Evolutionary conservation across 805 yeast genomes (phyloP).

Genomic region (Starmerella davenportii): DNA sequence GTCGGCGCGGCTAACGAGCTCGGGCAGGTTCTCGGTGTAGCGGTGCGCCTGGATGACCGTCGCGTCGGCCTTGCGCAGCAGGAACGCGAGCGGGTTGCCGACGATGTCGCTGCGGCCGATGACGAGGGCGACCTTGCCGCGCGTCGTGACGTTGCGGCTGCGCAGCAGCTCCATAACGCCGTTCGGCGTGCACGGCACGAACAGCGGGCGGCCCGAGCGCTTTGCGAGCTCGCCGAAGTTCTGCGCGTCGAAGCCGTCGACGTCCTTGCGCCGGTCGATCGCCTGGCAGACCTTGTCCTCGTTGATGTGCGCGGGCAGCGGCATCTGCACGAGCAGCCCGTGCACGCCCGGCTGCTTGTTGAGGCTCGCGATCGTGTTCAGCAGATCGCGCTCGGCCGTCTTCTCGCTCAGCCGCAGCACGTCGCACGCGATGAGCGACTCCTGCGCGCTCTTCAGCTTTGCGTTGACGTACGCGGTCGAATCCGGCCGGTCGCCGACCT

Average conservation of each 20-base stretch:
- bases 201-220: constrained; percentile 64
- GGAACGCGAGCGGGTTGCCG: constrained; percentile 78
- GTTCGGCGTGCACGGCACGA: constrained; percentile 89
- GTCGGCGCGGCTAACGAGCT: constrained; percentile 52
- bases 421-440: constrained; percentile 57
- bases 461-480: constrained; percentile 82
- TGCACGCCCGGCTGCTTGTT: constrained; percentile 63
- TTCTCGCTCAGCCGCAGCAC: constrained; percentile 46
- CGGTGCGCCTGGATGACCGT: constrained; percentile 84
- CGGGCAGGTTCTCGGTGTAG: constrained; percentile 43
- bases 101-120: constrained; percentile 95
- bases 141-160: constrained; percentile 41
- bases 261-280: constrained; percentile 72
- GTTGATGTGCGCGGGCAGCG: constrained; percentile 64
- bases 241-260: constrained; percentile 80
- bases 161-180: constrained; percentile 72
- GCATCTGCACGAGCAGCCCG: constrained; percentile 80
- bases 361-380: constrained; percentile 40
- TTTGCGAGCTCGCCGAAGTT: constrained; percentile 85
- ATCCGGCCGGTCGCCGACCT: constrained; percentile 82
- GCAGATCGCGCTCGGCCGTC: constrained; percentile 38
- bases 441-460: constrained; percentile 75
- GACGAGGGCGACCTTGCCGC: constrained; percentile 75
- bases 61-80: constrained; percentile 58
- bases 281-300: constrained; percentile 65